These are phyloP conservation scores for Pseudogymnoascus sp. DNA, from an alignment of 2,329 filamentous ascomycete genomes.

Conservation along the genomic window DNA sequence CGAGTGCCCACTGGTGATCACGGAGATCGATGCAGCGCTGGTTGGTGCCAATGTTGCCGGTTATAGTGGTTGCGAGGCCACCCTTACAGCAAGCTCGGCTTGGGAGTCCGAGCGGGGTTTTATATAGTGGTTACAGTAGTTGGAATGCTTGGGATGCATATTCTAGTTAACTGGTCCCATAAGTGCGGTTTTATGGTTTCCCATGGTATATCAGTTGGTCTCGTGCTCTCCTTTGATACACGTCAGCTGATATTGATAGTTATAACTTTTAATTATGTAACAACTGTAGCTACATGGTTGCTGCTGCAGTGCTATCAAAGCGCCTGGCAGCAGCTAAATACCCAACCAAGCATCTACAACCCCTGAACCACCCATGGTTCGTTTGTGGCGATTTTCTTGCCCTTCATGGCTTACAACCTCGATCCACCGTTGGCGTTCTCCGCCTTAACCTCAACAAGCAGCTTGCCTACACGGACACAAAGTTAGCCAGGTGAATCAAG, in stretches of 20 bases:
- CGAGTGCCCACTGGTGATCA: neutral
- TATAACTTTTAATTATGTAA: neutral
- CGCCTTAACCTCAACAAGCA: conserved; percentile 46
- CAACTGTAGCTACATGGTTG: neutral
- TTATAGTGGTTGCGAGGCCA: neutral
- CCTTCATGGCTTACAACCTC: conserved; percentile 24
- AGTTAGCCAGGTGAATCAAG: neutral
- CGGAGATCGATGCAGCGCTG: neutral
- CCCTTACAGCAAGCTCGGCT: neutral
- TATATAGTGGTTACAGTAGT: neutral
- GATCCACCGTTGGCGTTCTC: conserved; percentile 23
- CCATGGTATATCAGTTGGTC: neutral
- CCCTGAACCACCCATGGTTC: neutral
- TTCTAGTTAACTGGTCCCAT: neutral
- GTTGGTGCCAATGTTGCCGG: neutral
- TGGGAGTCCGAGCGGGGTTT: neutral
- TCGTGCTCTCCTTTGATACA: neutral
- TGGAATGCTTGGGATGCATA: neutral
- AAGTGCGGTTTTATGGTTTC: neutral
- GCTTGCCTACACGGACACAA: conserved; percentile 33
- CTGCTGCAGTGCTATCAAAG: neutral
- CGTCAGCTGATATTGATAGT: neutral
- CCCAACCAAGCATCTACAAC: neutral
- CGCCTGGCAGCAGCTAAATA: neutral
- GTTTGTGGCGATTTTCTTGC: neutral